phyloP scores from a whole-genome alignment of 148 eudicot genomes.

The Vaccinium darrowii region DNA sequence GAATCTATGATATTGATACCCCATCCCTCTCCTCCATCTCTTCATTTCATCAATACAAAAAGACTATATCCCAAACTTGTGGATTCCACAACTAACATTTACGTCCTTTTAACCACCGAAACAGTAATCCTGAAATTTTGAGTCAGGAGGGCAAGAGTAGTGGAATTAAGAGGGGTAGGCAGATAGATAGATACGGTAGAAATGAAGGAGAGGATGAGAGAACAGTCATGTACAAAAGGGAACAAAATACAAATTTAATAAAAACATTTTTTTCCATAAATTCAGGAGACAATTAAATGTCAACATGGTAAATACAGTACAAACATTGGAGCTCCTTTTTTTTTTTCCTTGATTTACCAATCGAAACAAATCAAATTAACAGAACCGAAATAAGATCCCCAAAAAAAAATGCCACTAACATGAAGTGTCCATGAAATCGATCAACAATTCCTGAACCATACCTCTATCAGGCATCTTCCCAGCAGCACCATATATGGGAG shows the following conservation, averaged over 20 bases:
- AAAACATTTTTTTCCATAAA: background rate
- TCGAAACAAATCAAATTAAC: background rate
- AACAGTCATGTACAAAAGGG: background rate
- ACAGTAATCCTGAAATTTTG: too few relatives aligned
- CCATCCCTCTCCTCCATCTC: too few relatives aligned
- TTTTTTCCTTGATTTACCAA: background rate
- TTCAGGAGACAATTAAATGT: background rate
- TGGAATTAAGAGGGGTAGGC: too few relatives aligned
- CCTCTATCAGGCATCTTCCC: constrained; percentile 96
- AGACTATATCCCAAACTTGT: too few relatives aligned
- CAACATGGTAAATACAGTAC: background rate
- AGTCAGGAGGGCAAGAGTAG: too few relatives aligned
- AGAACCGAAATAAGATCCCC: too few relatives aligned
- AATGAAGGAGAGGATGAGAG: background rate
- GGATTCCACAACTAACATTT: too few relatives aligned
- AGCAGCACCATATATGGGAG: constrained; percentile 98
- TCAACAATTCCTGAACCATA: constrained; percentile 77
- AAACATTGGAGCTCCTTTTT: background rate
- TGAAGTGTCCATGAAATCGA: constrained; percentile 79
- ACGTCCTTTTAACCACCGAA: too few relatives aligned
- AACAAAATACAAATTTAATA: background rate
- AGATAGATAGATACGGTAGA: too few relatives aligned
- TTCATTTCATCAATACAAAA: too few relatives aligned
- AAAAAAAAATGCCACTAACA: constrained; percentile 37
- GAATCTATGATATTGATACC: too few relatives aligned